Evolutionary conservation across 139 green algal species (phyloP), one percentile per base, ranked within the genome.

Genomic region (Tetratostichococcus sp.): DNA sequence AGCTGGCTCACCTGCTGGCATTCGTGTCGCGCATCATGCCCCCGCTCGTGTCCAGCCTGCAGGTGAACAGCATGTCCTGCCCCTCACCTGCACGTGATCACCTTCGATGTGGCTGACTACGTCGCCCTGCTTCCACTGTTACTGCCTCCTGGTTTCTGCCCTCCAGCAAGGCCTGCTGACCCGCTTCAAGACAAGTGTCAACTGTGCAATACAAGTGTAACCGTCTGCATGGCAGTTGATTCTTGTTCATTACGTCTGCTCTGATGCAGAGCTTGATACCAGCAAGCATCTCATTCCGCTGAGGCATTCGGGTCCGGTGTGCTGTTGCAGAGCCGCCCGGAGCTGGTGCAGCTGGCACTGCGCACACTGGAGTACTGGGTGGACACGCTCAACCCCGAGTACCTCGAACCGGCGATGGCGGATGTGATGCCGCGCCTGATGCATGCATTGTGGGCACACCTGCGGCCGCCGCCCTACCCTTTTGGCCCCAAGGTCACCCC

Each of bases 331-430:
- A 17, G 11, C 11, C 50, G 50, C 11, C 50, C 50, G 50, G 50
- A 62, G 14, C 50, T 62, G 50, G 74, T 87, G n/a, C 50, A 75
- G 39, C 74, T 90, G 43, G 89, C 81, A 14, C 79, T 95, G 59
- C 76, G 78, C 34, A 96, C 91, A 21, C 84, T 98, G 25, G 94
- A 98, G 82, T 87, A 93, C 35, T 98, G 94, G 94, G 86, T 97
- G 22, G 94, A 98, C 77, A 90, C 78, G 28, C 69, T 98, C 11
- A 97, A 96, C 82, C 94, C 94, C 4, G 94, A 98, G 76, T 98
- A 97, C 79, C 85, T 98, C 39, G 95, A 98, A 81, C 85, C 84
- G 1, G 88, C 84, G n/a, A 95, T 98, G 87, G 80, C 84, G 39
- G 75, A 85, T 8, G 88, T 97, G 23, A 83, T 92, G 30, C 43